Percentiles rank a stretch among this genome's conserved stretches.
Conservation (phyloP, 2,329 filamentous ascomycete species). For the Zarea fungicola region DNA sequence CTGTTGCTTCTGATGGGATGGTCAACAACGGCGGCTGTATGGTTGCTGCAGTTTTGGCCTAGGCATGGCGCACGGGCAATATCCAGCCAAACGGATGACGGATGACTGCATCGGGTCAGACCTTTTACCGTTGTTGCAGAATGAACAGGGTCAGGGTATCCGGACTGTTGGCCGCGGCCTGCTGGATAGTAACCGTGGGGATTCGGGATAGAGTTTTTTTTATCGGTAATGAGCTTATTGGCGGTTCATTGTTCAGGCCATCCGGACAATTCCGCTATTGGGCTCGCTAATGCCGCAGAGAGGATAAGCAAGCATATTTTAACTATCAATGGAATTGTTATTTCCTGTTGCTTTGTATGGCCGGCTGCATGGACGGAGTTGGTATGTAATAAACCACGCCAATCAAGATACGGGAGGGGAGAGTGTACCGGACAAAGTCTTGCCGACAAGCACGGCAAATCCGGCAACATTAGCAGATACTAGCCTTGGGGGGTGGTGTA, state of each 20-base stretch:
- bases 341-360: no score
- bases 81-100: not conserved
- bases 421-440: no score
- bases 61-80: slow-evolving; percentile 6
- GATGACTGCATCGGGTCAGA: not conserved
- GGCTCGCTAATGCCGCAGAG: not conserved
- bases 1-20: not conserved
- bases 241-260: not conserved
- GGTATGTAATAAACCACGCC: no score
- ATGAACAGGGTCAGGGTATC: not conserved
- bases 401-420: no score
- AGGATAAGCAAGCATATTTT: no score
- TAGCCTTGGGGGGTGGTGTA: not conserved
- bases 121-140: not conserved
- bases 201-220: not conserved
- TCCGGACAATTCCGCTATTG: slow-evolving; percentile 6
- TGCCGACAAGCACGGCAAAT: no score
- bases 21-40: no score
- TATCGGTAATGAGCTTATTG: not conserved
- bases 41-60: no score
- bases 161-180: no score
- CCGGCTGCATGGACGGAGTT: no score
- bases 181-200: not conserved
- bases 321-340: no score
- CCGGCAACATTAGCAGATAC: no score